A percentile compares a stretch with the other conserved stretches of the same genome.
Evolutionary conservation across 768 basidiomycete species (phyloP).

Genomic region (Tricholoma hemisulphureum): DNA sequence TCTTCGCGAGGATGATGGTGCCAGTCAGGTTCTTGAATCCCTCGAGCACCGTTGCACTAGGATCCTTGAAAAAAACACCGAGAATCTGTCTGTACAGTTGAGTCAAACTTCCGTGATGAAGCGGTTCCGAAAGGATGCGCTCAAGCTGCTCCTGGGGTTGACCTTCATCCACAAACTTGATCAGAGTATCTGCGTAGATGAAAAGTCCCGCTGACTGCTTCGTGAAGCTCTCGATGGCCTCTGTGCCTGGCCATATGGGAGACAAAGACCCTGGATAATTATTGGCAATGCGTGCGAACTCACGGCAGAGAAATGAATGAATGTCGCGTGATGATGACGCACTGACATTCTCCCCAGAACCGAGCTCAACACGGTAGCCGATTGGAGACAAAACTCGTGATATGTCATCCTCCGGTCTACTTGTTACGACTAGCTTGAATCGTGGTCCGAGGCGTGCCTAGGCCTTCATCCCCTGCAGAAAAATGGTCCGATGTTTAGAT

Average conservation of each 20-base stretch:
- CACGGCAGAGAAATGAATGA: too few relatives aligned
- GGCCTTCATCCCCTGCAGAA: constrained; percentile 19
- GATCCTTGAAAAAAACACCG: constrained; percentile 13
- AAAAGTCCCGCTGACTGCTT: constrained; percentile 28
- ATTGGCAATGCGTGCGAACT: constrained; percentile 14
- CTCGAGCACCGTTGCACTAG: constrained; percentile 6
- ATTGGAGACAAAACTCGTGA: constrained; percentile 8
- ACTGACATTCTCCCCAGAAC: too few relatives aligned
- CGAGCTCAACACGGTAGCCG: constrained; percentile 7
- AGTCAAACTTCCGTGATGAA: constrained; percentile 15
- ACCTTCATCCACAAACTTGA: too few relatives aligned
- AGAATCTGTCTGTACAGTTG: constrained; percentile 20
- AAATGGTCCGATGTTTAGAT: constrained; percentile 10
- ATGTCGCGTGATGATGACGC: too few relatives aligned
- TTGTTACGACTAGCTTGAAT: constrained; percentile 27
- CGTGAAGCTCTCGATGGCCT: constrained; percentile 17
- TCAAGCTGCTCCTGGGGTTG: too few relatives aligned
- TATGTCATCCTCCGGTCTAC: constrained; percentile 19
- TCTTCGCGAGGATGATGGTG: constrained; percentile 20
- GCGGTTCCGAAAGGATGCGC: too few relatives aligned
- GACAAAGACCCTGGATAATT: constrained; percentile 13
- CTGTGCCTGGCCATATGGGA: constrained; percentile 17
- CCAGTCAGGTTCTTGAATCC: constrained; percentile 18
- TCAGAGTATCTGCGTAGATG: too few relatives aligned
- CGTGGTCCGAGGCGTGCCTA: constrained; percentile 16